Evolutionary conservation across 169 alveolate species (phyloP).

Genomic region (Eimeria brunetti): DNA sequence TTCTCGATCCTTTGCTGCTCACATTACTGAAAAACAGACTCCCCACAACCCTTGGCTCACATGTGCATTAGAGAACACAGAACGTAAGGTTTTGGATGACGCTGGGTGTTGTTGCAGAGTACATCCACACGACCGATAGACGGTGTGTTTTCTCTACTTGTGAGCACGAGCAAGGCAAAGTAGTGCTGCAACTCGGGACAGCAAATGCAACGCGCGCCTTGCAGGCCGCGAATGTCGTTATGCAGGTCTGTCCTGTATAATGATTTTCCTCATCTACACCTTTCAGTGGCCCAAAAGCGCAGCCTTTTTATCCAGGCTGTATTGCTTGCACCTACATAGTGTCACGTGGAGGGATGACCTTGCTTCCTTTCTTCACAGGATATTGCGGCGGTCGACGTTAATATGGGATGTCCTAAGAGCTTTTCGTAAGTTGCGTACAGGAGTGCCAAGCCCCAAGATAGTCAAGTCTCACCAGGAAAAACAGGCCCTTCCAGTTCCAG

Average conservation of each 20-base stretch:
- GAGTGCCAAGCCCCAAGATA: background rate
- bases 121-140: conserved; percentile 54
- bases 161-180: conserved; percentile 76
- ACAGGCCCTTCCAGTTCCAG: background rate
- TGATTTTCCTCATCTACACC: background rate
- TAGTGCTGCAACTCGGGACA: conserved; percentile 81
- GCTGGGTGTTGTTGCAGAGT: conserved; percentile 40
- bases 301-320: background rate
- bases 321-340: background rate
- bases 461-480: background rate
- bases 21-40: background rate
- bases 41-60: background rate
- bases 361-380: conserved; percentile 56
- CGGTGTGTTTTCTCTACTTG: conserved; percentile 72
- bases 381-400: conserved; percentile 76
- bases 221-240: conserved; percentile 52
- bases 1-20: background rate
- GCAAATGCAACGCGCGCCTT: conserved; percentile 78
- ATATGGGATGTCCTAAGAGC: conserved; percentile 84
- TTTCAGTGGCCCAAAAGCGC: background rate
- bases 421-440: conserved; percentile 72
- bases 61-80: background rate
- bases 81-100: background rate
- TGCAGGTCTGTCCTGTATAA: conserved; percentile 39
- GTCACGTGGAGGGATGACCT: background rate